Base-by-base conservation (phyloP, 176 grass and related monocot genomes). In the Pharus latifolius region DNA sequence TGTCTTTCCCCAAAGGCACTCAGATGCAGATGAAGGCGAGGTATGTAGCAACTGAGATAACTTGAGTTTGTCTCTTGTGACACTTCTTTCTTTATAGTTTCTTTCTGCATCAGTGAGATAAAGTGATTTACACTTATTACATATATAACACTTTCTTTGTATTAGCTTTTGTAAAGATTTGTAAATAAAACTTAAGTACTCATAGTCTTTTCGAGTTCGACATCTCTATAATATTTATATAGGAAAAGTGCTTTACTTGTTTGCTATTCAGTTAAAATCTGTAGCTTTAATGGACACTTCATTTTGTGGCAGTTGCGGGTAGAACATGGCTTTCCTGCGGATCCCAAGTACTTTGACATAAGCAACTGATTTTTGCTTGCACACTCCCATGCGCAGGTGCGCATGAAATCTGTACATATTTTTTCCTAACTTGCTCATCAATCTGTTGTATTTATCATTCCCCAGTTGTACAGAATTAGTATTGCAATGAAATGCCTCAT, bases 301-400 rank as follows among this genome's bases (percentile, higher is more conserved):
- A 33, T 68, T 67, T 68, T 44, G 35, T 77, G 33, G 66, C 81
- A 98, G 94, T 70, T 98, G 42, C 78, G 70, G 27, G 75, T 93
- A 10, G 87, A 93, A 72, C 86, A 98, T 50, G 78, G 93, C 75
- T 93, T 98, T 46, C 94, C 94, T 52, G 94, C 84, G 40, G 82
- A 93, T 74, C 94, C 94, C 16, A 98, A 93, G 74, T 98, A 98
- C 75, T 98, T 98, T 14, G 72, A 91, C 84, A 93, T 98, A 67
- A 85, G 89, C 86, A 93, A 88, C 53, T 98, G 82, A 98, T 41
- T 47, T 49, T 51, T 49, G 33, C 28, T 32, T 58, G n/a, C 38
- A 44, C 69, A 81, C 18, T 56, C 54, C 19, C n/a, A 61, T 40
- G 26, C 49, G 27, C 11, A 15, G 31, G 35, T n/a, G n/a, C 43